Conservation (phyloP, 768 basidiomycete genomes). For the Leccinellum albellum region DNA sequence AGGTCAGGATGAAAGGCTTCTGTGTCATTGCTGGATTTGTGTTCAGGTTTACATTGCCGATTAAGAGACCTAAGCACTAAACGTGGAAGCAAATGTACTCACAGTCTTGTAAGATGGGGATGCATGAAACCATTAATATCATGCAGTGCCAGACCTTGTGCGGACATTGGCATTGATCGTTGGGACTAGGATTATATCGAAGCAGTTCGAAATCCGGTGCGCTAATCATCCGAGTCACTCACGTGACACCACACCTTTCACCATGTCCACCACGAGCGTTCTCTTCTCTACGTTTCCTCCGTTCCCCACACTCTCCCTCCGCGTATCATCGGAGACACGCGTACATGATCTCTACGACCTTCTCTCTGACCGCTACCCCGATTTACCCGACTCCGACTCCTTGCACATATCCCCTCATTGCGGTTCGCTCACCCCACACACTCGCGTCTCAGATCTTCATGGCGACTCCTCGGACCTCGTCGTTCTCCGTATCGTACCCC, state of each 20-base stretch:
- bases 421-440: constrained; percentile 28
- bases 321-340: constrained; percentile 38
- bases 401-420: constrained; percentile 41
- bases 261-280: constrained; percentile 48
- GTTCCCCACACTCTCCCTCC: constrained; percentile 52
- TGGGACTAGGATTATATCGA: too few species aligned
- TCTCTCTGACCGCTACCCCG: constrained; percentile 44
- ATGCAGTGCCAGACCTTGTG: too few species aligned
- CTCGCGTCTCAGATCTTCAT: constrained; percentile 36
- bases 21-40: too few species aligned
- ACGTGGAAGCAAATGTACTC: too few species aligned
- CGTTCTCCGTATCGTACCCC: constrained; percentile 69
- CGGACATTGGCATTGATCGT: too few species aligned
- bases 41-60: too few species aligned
- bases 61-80: too few species aligned
- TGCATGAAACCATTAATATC: too few species aligned
- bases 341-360: constrained; percentile 41
- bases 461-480: constrained; percentile 40
- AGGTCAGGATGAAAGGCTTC: too few species aligned
- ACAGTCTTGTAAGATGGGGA: too few species aligned
- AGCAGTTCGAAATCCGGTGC: too few species aligned
- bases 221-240: not conserved
- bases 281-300: constrained; percentile 61
- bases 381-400: constrained; percentile 41
- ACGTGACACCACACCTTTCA: constrained; percentile 2